Base-by-base conservation (phyloP, 306 rosid genomes). In the Ammopiptanthus mongolicus region DNA sequence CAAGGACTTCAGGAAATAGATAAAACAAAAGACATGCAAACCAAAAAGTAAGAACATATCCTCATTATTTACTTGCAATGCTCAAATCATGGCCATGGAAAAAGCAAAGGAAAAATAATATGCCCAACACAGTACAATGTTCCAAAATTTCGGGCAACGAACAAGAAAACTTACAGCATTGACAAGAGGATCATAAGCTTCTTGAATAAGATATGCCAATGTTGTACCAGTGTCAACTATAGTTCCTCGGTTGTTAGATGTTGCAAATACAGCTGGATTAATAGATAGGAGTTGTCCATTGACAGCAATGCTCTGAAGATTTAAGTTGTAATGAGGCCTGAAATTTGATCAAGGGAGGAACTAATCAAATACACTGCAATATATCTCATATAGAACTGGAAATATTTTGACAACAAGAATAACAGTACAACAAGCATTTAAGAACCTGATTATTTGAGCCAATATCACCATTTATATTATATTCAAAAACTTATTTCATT, bases 271-370 rank as follows among this genome's bases (percentile, higher is more conserved):
- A 39, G 88, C 79, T 73, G 87, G 71, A 79, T 94, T 90, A 61
- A 94, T 87, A n/a, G 97, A 71, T 82, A 94, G 87, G 17, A 63
- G 37, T 86, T 90, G 87, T 64, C 96, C 97, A 52, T 85, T 87
- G 58, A 94, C 97, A 86, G 90, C 69, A 73, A 95, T 90, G 85
- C 93, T 90, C 86, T 86, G 86, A 57, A 95, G 90, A 84, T 91
- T 81, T 78, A 95, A 86, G 86, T 95, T 91, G 83, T 95, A 95
- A 78, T 95, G 97, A 72, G 96, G 89, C 91, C 98, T 95, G 89
- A 83, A 70, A 84, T 85, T 77, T 14, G 14, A 77, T 79, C 14
- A 55, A 36, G 44, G 68, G 50, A 36, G 44, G 68, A 69, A 41
- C 44, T 18, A 70, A 83, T 86, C 73, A 77, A 77, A 34, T 71